Evolutionary conservation across 805 yeast genomes (phyloP), one percentile per base, ranked within the genome.

Genomic region (Wickerhamomyces xylosicus): DNA sequence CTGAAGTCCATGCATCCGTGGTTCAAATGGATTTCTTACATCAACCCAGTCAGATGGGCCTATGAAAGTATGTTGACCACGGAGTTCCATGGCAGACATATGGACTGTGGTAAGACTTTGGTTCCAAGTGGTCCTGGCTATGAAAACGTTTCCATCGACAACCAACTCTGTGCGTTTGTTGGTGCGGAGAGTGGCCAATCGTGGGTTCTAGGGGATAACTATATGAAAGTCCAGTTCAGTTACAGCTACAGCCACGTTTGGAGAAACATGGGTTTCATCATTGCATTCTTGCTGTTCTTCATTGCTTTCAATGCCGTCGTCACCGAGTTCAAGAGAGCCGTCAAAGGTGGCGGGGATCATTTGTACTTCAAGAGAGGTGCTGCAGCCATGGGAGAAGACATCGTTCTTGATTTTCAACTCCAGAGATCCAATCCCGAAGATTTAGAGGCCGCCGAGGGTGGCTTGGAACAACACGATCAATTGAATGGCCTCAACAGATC

Each of bases 231-330:
- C 3, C 55, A 76, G 8, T 85, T 58, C 57, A 53, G 58, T 32
- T 85, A 79, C 63, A 52, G 53, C 16, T 74, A 68, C 50, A 45
- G 58, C 17, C 85, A 85, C 57, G 68, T 72, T 37, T 85, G 95
- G 95, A 76, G 95, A 64, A 82, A 85, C 56, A 67, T 80, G 41
- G 95, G 87, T 52, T 73, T 80, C 42, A 43, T 72, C 43, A 54
- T 77, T 52, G 85, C 69, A 2, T 79, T 67, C 48, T 56, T 60
- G 20, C 41, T 76, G 22, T 66, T 77, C 53, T 78, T 80, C 58
- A 63, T 77, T 41, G 49, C 47, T 35, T 61, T 72, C n/a, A 77
- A 77, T 52, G 55, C 81, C 34, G 27, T 59, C 7, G 61, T 73
- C 38, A 71, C 74, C 37, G 87, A 81, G 53, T 57, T 50, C 42